These are phyloP conservation scores for Xylaria sp. DNA, from an alignment of 2,329 filamentous ascomycete genomes.

Conservation along the genomic window DNA sequence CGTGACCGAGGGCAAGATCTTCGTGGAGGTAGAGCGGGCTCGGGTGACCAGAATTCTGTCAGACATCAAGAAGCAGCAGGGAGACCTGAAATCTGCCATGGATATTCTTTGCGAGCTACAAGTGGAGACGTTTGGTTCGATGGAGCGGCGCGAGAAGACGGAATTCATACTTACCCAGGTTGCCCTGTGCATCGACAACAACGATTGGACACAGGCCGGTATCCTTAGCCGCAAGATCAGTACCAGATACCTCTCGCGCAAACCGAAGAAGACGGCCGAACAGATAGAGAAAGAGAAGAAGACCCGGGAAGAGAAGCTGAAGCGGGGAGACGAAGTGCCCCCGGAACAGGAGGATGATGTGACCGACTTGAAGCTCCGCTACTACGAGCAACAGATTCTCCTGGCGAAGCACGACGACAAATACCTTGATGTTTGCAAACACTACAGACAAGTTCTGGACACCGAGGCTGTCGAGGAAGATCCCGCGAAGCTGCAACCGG, in stretches of 20 bases:
- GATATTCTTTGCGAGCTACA: conserved; percentile 97
- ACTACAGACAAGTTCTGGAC: conserved; percentile 95
- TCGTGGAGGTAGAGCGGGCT: conserved; percentile 97
- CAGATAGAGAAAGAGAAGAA: conserved; percentile 90
- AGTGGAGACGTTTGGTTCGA: conserved; percentile 98
- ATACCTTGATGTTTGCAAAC: conserved; percentile 96
- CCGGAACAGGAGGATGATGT: conserved; percentile 84
- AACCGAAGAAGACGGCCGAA: conserved; percentile 87
- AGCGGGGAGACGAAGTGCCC: conserved; percentile 76
- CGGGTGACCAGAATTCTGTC: conserved; percentile 94
- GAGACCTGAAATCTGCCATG: conserved; percentile 84
- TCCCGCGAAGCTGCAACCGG: conserved; percentile 79
- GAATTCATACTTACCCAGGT: conserved; percentile 98
- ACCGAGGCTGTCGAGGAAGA: conserved; percentile 95
- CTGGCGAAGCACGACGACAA: conserved; percentile 96
- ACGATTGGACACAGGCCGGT: conserved; percentile 93
- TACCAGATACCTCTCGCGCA: conserved; percentile 86
- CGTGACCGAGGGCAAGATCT: conserved; percentile 99
- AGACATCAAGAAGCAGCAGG: conserved; percentile 95
- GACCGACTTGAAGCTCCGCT: conserved; percentile 92
- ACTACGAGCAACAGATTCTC: conserved; percentile 96
- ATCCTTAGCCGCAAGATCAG: conserved; percentile 97
- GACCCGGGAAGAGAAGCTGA: conserved; percentile 83
- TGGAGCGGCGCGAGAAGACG: conserved; percentile 96
- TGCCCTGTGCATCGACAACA: conserved; percentile 88